These are phyloP conservation scores for Amphibolis antarctica DNA, from an alignment of 106 monocot species.

Conservation along the genomic window DNA sequence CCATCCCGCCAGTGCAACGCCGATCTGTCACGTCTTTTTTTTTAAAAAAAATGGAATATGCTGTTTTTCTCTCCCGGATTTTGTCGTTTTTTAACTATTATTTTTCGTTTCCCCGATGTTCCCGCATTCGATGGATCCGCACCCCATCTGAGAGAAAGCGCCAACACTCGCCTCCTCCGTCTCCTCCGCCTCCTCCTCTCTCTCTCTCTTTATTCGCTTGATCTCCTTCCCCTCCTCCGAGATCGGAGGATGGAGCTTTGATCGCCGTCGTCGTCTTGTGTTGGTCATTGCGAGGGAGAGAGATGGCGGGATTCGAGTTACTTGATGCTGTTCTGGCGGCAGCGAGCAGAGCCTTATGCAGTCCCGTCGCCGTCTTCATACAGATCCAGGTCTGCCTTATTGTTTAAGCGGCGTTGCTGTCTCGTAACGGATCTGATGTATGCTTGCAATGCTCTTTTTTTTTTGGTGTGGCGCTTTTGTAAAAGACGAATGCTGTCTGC, in stretches of 20 bases:
- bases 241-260: background rate
- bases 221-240: background rate
- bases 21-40: too few species aligned
- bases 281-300: background rate
- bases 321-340: constrained; percentile 53
- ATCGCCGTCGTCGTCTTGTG: background rate
- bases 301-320: background rate
- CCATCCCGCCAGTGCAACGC: too few species aligned
- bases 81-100: too few species aligned
- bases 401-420: background rate
- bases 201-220: background rate
- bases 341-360: constrained; percentile 49
- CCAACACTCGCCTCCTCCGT: background rate
- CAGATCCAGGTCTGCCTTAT: constrained; percentile 76
- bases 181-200: background rate
- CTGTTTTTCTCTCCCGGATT: too few species aligned
- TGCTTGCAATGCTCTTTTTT: background rate
- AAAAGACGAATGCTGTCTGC: background rate
- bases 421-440: background rate
- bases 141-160: background rate
- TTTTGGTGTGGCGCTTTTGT: background rate
- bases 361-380: constrained; percentile 65
- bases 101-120: too few species aligned
- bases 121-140: too few species aligned
- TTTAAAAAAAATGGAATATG: too few species aligned